Conservation (phyloP, 2,329 filamentous ascomycete species). For the Sclerotinia spermophila region DNA sequence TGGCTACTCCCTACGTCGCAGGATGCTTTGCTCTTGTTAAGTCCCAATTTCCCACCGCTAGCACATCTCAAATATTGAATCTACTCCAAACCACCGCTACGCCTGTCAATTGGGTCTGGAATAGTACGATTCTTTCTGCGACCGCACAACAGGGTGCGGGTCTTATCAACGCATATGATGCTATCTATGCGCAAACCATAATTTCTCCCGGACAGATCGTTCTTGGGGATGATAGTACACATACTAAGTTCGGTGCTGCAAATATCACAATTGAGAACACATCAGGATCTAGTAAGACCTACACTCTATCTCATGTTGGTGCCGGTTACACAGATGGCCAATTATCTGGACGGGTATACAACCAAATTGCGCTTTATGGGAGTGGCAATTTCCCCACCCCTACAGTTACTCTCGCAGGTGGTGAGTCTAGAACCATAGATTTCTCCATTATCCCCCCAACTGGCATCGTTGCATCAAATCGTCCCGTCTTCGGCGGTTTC, state of each 20-base stretch:
- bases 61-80: slow-evolving; percentile 33
- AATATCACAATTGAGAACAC: slow-evolving; percentile 34
- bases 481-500: slow-evolving; percentile 33
- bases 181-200: slow-evolving; percentile 29
- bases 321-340: slow-evolving; percentile 30
- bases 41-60: slow-evolving; percentile 34
- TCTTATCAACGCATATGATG: slow-evolving; percentile 37
- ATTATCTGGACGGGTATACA: slow-evolving; percentile 21
- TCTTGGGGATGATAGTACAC: slow-evolving; percentile 21
- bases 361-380: slow-evolving; percentile 30
- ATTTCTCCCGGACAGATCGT: slow-evolving; percentile 31
- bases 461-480: slow-evolving; percentile 23
- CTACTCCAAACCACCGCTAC: slow-evolving; percentile 36
- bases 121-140: slow-evolving; percentile 34
- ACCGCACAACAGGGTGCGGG: slow-evolving; percentile 39
- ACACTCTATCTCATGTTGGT: slow-evolving; percentile 29
- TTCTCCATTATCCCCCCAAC: slow-evolving; percentile 26
- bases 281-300: slow-evolving; percentile 25
- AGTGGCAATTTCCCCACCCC: slow-evolving; percentile 25
- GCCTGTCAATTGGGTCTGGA: slow-evolving; percentile 32
- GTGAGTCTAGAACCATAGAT: slow-evolving; percentile 22
- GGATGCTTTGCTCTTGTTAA: slow-evolving; percentile 40
- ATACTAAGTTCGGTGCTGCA: slow-evolving; percentile 20
- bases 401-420: slow-evolving; percentile 26
- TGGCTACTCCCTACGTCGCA: slow-evolving; percentile 39